Conservation (phyloP, 257 asterid genomes). For the Plectranthus barbatus region DNA sequence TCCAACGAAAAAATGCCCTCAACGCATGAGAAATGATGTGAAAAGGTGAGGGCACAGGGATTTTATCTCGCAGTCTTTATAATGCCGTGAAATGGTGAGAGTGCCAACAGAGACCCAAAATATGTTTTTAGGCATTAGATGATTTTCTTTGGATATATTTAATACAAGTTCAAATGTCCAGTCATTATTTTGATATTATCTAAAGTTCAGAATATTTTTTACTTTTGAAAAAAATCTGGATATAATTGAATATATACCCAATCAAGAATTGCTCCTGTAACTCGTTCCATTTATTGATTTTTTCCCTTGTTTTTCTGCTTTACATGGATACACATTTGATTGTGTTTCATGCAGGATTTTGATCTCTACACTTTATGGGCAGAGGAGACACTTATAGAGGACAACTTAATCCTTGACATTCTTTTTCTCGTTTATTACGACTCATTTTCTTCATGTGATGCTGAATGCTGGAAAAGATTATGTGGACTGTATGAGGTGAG, state of each 20-base stretch:
- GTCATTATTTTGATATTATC: too few relatives aligned
- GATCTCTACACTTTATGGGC: slow-evolving; percentile 82
- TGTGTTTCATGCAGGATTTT: slow-evolving; percentile 49
- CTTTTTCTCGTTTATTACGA: slow-evolving; percentile 79
- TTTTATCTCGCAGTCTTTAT: too few relatives aligned
- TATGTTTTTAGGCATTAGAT: too few relatives aligned
- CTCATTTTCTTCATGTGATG: slow-evolving; percentile 60
- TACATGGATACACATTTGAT: not conserved
- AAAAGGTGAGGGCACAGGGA: too few relatives aligned
- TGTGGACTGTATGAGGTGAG: slow-evolving; percentile 74
- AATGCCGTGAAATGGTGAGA: too few relatives aligned
- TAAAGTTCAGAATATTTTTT: too few relatives aligned
- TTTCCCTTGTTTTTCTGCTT: not conserved
- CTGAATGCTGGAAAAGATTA: slow-evolving; percentile 69
- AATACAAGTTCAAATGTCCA: too few relatives aligned
- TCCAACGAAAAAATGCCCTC: too few relatives aligned
- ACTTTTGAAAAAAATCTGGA: too few relatives aligned
- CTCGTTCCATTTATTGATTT: not conserved
- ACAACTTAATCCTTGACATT: slow-evolving; percentile 73
- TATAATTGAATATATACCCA: not conserved
- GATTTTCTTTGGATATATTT: too few relatives aligned
- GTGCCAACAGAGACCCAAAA: too few relatives aligned
- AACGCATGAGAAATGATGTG: too few relatives aligned
- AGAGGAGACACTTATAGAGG: slow-evolving; percentile 80
- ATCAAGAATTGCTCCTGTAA: not conserved